Conservation (phyloP, 345 rosid species). For the Heritiera littoralis region DNA sequence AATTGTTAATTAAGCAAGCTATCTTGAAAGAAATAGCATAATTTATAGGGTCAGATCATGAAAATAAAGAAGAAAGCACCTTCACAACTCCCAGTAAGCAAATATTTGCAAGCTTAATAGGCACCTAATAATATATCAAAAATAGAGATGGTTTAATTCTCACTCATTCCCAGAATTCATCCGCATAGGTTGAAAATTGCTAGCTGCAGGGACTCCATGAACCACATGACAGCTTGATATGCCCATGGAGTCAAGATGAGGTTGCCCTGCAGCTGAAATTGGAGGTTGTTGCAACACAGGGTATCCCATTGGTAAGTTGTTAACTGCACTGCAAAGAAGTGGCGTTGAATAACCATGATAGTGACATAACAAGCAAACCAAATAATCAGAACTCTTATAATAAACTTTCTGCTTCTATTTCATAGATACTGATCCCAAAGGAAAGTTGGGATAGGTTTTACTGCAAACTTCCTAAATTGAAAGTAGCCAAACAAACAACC, state of each 20-base stretch:
- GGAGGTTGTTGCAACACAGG: constrained; percentile 93
- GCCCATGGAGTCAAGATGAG: constrained; percentile 85
- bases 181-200: constrained; percentile 79
- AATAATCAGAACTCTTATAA: background rate
- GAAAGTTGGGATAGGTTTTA: background rate
- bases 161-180: constrained; percentile 87
- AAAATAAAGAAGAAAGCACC: constrained; percentile 8
- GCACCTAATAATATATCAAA: constrained; percentile 11
- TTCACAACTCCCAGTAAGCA: background rate
- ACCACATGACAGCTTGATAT: constrained; percentile 95
- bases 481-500: background rate
- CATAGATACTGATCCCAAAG: background rate
- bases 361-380: constrained; percentile 1
- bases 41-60: background rate
- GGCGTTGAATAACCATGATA: constrained; percentile 48
- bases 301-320: constrained; percentile 94
- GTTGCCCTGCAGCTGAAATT: constrained; percentile 77
- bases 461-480: background rate
- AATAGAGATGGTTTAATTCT: constrained; percentile 33
- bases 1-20: background rate
- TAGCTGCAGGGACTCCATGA: constrained; percentile 94
- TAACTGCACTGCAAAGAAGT: constrained; percentile 84
- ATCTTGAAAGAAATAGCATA: background rate
- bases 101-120: background rate
- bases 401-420: background rate